Conservation (phyloP, 2,329 filamentous ascomycete genomes). For the Dothiorella sarmentorum region DNA sequence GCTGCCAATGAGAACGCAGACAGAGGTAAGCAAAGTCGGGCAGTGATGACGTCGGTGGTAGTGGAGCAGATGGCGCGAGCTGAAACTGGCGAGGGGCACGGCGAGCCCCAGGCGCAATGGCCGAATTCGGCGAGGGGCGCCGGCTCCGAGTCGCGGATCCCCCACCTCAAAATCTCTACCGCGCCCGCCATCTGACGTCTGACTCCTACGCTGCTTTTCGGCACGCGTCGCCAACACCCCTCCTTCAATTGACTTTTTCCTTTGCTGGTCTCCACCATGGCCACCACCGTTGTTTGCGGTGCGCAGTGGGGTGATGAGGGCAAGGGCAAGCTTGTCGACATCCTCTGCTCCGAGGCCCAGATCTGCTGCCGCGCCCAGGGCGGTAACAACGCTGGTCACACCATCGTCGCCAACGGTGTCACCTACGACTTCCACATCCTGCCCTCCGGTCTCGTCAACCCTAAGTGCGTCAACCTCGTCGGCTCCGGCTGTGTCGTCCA, state of each 20-base stretch:
- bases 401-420: conserved; percentile 43
- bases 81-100: background rate
- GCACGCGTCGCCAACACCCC: conserved; percentile 16
- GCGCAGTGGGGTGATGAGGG: conserved; percentile 60
- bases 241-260: background rate
- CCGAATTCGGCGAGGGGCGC: conserved; percentile 4
- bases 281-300: conserved; percentile 58
- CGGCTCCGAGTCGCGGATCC: background rate
- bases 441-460: conserved; percentile 66
- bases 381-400: conserved; percentile 57
- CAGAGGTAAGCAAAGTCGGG: no score
- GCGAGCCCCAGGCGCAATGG: background rate
- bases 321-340: conserved; percentile 60
- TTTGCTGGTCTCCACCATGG: conserved; percentile 28
- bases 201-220: conserved; percentile 18
- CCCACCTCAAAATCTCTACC: conserved; percentile 15
- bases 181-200: conserved; percentile 3
- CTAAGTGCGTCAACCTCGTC: conserved; percentile 68
- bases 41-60: background rate
- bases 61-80: background rate
- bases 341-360: conserved; percentile 51
- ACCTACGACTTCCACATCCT: conserved; percentile 45
- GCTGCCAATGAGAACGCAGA: no score
- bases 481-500: conserved; percentile 62
- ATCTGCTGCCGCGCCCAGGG: conserved; percentile 59